Evolutionary conservation across 805 yeast genomes (phyloP), one percentile per base, ranked within the genome.

Genomic region (Lipomyces spencermartinsiae): DNA sequence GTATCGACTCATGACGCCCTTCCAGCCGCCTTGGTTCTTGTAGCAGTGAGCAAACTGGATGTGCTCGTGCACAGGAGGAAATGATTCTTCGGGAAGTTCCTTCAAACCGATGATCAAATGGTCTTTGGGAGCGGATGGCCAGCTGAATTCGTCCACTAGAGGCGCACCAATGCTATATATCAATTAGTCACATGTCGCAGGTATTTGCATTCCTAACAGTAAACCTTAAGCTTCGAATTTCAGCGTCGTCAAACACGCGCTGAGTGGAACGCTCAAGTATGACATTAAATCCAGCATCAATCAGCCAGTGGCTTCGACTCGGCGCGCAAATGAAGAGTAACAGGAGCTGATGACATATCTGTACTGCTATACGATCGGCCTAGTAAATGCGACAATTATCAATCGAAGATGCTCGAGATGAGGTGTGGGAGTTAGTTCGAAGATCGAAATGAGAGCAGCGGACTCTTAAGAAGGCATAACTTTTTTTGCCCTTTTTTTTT

Each of bases 31-130:
- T 83, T 95, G 99, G 81, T 94, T 86, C 83, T 95, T 95, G 83
- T 95, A 95, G 83, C 99, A 95, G 81, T 95, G 99, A 57, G 99
- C 99, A 81, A 95, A 95, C 82, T 95, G 98, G 73, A 95, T 92
- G 80, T 95, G 99, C 79, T 93, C 97, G 79, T 95, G 98, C 62
- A 90, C 85, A 70, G 95, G 85, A 25, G 99, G 99, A 87, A 94
- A 95, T 37, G 87, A 83, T 71, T 87, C 88, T 80, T 93, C 98
- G 53, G 97, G 97, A 77, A 95, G 84, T 80, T 95, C 99, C 81
- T 95, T 95, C 82, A 95, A 87, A 0, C 99, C 99, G 74, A 91
- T 83, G 73, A 95, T 91, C 71, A 94, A 87, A 78, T 98, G 86
- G 74, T 94, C 97, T 70, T 84, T 83, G 71, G 99, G 98, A 46